Evolutionary conservation across 257 asterid genomes (phyloP).

Genomic region (Echium plantagineum): DNA sequence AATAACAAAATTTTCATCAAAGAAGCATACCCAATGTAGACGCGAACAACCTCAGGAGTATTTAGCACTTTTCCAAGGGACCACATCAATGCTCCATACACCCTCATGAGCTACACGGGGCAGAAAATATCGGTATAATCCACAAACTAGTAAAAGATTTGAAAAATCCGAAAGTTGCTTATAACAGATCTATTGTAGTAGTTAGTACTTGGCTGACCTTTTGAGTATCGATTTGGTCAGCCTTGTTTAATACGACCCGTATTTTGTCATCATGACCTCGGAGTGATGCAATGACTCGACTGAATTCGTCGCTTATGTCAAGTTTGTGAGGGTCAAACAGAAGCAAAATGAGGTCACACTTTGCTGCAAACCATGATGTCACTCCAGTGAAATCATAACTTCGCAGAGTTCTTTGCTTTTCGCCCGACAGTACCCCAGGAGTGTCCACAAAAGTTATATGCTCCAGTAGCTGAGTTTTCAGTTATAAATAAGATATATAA

Average conservation of each 20-base stretch:
- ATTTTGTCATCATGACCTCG: constrained; percentile 95
- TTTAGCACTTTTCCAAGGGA: constrained; percentile 91
- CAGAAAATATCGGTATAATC: neutral
- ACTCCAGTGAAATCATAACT: constrained; percentile 97
- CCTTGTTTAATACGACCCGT: constrained; percentile 85
- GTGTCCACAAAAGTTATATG: constrained; percentile 90
- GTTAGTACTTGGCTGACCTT: constrained; percentile 35
- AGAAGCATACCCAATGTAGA: constrained; percentile 70
- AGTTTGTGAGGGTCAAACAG: constrained; percentile 94
- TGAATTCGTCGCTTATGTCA: constrained; percentile 93
- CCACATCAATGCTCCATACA: constrained; percentile 99
- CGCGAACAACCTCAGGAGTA: constrained; percentile 92
- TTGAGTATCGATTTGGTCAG: constrained; percentile 95
- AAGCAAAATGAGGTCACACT: constrained; percentile 82
- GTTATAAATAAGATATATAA: constrained; percentile 6
- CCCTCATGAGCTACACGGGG: constrained; percentile 73
- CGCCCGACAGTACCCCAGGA: constrained; percentile 96
- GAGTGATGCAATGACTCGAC: constrained; percentile 75
- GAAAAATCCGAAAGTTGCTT: neutral
- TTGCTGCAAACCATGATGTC: constrained; percentile 97
- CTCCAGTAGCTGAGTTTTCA: constrained; percentile 54
- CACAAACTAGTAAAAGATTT: neutral
- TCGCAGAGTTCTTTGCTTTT: constrained; percentile 85
- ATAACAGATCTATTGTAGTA: neutral
- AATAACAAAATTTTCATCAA: too few relatives aligned